phyloP scores from a whole-genome alignment of 208 protist genomes.

The Leishmania lainsoni region DNA sequence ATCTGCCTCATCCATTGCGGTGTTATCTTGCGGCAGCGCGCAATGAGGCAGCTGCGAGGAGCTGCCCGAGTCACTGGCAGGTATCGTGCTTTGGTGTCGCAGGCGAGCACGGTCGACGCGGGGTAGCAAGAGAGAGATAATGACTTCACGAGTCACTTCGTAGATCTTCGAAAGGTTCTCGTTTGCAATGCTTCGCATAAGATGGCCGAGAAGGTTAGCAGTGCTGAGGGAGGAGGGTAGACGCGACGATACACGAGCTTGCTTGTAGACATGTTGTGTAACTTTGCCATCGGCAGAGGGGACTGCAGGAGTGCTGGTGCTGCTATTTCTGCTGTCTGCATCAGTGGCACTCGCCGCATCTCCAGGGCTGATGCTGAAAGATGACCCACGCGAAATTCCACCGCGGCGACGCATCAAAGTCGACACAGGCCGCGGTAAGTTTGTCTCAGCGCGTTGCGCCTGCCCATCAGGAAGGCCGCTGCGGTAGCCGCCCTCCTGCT shows the following conservation, averaged over 20 bases:
- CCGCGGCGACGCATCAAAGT: slow-evolving; percentile 13
- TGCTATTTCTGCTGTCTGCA: background rate
- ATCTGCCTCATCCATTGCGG: background rate
- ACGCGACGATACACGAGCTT: background rate
- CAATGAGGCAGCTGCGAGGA: background rate
- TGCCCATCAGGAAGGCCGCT: background rate
- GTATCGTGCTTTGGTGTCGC: slow-evolving; percentile 3
- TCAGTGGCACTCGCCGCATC: background rate
- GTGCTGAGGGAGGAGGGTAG: slow-evolving; percentile 10
- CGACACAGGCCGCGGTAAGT: background rate
- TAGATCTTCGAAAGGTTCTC: slow-evolving; percentile 15
- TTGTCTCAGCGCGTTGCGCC: background rate
- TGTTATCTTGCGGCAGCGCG: background rate
- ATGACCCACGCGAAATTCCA: background rate
- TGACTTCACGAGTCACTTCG: slow-evolving; percentile 7
- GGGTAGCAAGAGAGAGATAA: slow-evolving; percentile 23
- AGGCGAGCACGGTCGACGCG: slow-evolving; percentile 15
- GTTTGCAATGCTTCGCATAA: slow-evolving; percentile 21
- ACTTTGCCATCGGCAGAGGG: background rate
- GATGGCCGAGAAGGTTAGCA: slow-evolving; percentile 9
- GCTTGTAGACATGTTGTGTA: background rate
- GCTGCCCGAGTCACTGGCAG: background rate
- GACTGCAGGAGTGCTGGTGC: background rate
- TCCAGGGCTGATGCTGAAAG: slow-evolving; percentile 6
- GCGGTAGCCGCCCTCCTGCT: background rate